phyloP scores from a whole-genome alignment of 257 asterid genomes.

The Nicotiana tomentosiformis region DNA sequence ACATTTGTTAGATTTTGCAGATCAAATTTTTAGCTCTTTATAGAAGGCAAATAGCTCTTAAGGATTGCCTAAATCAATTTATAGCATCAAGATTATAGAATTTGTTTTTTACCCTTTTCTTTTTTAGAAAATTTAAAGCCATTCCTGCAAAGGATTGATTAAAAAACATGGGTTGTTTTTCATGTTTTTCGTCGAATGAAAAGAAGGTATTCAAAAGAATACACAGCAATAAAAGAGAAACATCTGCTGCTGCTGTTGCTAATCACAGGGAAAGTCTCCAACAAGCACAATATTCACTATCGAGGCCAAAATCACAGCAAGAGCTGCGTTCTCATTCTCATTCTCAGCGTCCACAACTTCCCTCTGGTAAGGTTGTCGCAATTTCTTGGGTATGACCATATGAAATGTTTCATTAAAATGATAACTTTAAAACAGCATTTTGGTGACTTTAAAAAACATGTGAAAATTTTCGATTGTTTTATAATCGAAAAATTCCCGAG shows the following conservation, averaged over 20 bases:
- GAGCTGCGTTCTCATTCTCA: background rate
- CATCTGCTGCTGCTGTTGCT: background rate
- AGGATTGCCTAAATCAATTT: slow-evolving; percentile 2
- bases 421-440: background rate
- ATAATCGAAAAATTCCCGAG: too few species aligned
- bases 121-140: background rate
- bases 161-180: slow-evolving; percentile 18
- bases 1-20: background rate
- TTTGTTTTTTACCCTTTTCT: background rate
- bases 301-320: background rate
- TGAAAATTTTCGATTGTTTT: too few species aligned
- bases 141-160: background rate
- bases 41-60: too few species aligned
- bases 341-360: background rate
- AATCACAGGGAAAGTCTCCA: background rate
- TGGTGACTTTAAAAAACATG: too few species aligned
- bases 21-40: background rate
- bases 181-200: slow-evolving; percentile 20
- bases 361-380: background rate
- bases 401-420: background rate
- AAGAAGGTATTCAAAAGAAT: slow-evolving; percentile 12
- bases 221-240: background rate
- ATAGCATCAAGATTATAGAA: background rate
- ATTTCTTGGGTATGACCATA: too few species aligned
- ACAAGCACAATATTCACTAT: background rate